Evolutionary conservation across 345 rosid species (phyloP).

Genomic region (Eutrema yunnanense): DNA sequence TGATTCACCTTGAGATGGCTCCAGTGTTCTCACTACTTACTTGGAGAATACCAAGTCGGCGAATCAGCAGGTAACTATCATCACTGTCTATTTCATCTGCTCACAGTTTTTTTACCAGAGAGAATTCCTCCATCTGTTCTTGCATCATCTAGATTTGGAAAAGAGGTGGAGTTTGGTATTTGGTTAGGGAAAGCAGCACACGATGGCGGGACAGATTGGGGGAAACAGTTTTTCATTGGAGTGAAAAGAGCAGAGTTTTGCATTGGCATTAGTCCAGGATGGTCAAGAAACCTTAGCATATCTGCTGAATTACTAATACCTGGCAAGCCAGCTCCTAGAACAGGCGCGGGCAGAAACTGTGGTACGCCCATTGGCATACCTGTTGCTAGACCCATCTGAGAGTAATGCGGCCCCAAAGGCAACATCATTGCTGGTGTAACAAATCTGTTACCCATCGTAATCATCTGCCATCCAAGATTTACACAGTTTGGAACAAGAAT

Average conservation of each 20-base stretch:
- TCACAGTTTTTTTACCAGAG: slow-evolving; percentile 15
- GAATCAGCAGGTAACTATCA: slow-evolving; percentile 8
- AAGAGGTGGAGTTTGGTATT: slow-evolving; percentile 13
- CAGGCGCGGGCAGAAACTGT: slow-evolving; percentile 11
- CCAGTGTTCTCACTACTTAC: not conserved
- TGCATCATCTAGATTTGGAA: slow-evolving; percentile 12
- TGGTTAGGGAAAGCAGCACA: slow-evolving; percentile 9
- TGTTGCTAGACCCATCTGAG: slow-evolving; percentile 20
- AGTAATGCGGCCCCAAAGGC: slow-evolving; percentile 20
- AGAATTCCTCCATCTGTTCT: not conserved
- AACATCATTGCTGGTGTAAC: slow-evolving; percentile 32
- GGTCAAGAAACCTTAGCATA: slow-evolving; percentile 14
- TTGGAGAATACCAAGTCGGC: not conserved
- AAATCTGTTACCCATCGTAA: slow-evolving; percentile 42
- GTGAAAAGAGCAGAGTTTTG: slow-evolving; percentile 1
- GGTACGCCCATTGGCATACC: slow-evolving; percentile 21
- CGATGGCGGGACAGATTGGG: slow-evolving; percentile 7
- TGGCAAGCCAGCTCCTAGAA: slow-evolving; percentile 12
- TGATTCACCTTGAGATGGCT: not conserved
- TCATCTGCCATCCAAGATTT: slow-evolving; percentile 16
- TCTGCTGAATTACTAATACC: not conserved
- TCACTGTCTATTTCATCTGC: slow-evolving; percentile 10
- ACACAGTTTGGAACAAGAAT: slow-evolving; percentile 9
- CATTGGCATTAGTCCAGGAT: slow-evolving; percentile 18
- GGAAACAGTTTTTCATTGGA: slow-evolving; percentile 11